phyloP scores from a whole-genome alignment of 257 asterid species.

The Fraxinus excelsior region DNA sequence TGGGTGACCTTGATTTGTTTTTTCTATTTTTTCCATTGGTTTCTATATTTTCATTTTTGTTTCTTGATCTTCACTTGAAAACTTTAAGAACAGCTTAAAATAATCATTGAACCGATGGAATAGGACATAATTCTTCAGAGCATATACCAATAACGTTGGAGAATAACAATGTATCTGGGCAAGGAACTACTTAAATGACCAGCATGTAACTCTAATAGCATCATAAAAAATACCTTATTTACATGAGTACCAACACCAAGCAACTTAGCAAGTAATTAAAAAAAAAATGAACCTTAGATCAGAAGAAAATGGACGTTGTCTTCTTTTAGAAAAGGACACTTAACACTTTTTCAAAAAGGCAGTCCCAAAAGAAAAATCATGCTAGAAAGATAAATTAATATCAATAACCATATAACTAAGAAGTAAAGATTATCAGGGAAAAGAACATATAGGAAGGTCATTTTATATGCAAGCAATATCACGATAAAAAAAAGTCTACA shows the following conservation, averaged over 20 bases:
- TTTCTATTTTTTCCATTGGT: background rate
- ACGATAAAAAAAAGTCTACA: background rate
- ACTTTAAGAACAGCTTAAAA: background rate
- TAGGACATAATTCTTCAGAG: background rate
- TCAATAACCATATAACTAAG: background rate
- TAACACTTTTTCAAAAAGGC: background rate
- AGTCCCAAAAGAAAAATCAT: background rate
- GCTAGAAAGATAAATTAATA: background rate
- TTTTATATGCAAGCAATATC: background rate
- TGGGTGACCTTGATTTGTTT: background rate
- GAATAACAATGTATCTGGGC: background rate
- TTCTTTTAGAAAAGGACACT: background rate
- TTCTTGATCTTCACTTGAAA: background rate
- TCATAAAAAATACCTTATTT: no score
- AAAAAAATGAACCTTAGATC: background rate
- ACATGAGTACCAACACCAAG: background rate
- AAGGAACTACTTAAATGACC: background rate
- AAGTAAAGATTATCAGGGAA: background rate
- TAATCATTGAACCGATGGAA: background rate
- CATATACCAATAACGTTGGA: background rate
- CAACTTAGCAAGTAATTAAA: background rate
- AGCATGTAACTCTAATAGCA: background rate
- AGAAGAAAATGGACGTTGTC: background rate
- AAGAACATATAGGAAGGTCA: background rate
- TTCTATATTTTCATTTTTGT: background rate